Conservation (phyloP, 202 grass and related monocot genomes). For the Tripidium arundinaceum region DNA sequence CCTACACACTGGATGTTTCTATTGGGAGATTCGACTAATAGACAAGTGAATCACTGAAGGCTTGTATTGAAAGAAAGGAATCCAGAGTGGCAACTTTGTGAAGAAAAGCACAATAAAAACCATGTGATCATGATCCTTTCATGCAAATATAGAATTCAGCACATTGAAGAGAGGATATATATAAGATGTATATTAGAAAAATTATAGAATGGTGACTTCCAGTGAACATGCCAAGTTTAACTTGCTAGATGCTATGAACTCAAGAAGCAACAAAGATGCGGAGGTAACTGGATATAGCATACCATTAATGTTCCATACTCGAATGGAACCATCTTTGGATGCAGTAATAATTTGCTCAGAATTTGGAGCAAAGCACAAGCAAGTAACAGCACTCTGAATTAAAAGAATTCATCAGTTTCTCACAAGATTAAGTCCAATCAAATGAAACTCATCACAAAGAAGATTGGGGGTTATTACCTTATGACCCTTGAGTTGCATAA, state of each 20-base stretch:
- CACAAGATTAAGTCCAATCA: neutral
- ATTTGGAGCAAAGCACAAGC: constrained; percentile 74
- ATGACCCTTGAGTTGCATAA: constrained; percentile 97
- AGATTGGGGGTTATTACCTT: constrained; percentile 45
- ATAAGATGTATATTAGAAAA: neutral
- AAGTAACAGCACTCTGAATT: constrained; percentile 81
- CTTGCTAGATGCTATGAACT: constrained; percentile 4
- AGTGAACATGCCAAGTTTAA: constrained; percentile 2
- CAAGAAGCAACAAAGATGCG: neutral
- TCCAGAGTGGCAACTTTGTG: neutral
- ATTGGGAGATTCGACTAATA: neutral
- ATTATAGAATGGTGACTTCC: neutral
- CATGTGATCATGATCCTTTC: neutral
- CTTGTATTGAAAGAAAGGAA: neutral
- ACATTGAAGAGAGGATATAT: neutral
- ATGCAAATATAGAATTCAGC: neutral
- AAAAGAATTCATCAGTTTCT: constrained; percentile 11
- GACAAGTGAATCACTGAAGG: neutral
- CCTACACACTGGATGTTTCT: neutral
- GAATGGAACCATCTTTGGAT: constrained; percentile 90
- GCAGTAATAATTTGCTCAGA: constrained; percentile 88
- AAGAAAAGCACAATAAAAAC: constrained; percentile 3
- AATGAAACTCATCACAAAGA: neutral
- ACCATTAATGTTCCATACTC: constrained; percentile 98
- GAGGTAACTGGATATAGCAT: constrained; percentile 29